Evolutionary conservation across 192 early-diverging fungal genomes (phyloP).

Genomic region (Gigaspora rosea): DNA sequence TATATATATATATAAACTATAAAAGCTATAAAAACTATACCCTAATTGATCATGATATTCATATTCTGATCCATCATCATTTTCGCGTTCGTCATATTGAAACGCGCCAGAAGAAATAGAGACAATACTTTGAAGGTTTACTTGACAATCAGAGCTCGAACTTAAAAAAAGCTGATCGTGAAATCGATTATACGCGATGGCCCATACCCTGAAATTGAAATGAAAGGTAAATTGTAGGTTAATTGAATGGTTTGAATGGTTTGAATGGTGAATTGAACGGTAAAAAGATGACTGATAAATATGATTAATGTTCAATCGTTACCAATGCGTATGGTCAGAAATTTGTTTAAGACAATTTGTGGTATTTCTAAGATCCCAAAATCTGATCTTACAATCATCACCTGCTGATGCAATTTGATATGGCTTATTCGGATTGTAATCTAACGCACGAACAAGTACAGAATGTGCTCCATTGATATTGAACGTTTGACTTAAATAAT

Average conservation of each 20-base stretch:
- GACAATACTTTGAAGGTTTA: constrained; percentile 84
- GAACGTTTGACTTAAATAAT: constrained; percentile 45
- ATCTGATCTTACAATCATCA: constrained; percentile 83
- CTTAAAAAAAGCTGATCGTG: constrained; percentile 93
- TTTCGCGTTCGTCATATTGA: constrained; percentile 42
- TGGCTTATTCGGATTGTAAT: constrained; percentile 89
- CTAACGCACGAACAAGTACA: constrained; percentile 68
- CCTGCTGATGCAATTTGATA: constrained; percentile 81
- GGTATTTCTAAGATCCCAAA: constrained; percentile 82
- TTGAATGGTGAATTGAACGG: too few species aligned
- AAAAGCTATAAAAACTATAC: background rate
- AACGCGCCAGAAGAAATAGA: constrained; percentile 81
- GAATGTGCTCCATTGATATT: constrained; percentile 69
- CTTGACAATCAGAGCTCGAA: constrained; percentile 82
- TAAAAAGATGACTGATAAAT: too few species aligned
- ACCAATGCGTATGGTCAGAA: constrained; percentile 87
- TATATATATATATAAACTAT: background rate
- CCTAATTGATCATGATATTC: constrained; percentile 35
- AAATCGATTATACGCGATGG: constrained; percentile 80
- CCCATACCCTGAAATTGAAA: constrained; percentile 62
- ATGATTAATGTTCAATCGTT: background rate
- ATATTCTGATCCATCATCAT: constrained; percentile 35
- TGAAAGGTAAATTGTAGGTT: too few species aligned
- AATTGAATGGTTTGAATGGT: too few species aligned
- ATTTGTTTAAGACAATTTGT: constrained; percentile 63